These are phyloP conservation scores for Blastocystis sp. DNA, from an alignment of 352 stramenopile species.

Conservation along the genomic window DNA sequence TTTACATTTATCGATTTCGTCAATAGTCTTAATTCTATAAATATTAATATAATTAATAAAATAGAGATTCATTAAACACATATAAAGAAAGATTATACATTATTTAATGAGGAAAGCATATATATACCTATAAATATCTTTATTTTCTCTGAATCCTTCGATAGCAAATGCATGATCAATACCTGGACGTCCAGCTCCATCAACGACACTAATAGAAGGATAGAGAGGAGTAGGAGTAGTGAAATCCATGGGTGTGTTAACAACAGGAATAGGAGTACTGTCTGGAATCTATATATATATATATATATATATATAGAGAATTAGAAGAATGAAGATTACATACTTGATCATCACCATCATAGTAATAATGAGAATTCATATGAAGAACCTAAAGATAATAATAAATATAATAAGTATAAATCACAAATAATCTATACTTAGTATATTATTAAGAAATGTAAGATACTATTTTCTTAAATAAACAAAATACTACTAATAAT, in stretches of 20 bases:
- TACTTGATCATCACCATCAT: constrained; percentile 32
- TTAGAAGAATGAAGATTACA: not conserved
- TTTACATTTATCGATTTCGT: not conserved
- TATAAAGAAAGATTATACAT: too few species aligned
- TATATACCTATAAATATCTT: too few species aligned
- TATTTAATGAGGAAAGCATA: too few species aligned
- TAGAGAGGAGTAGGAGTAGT: not conserved
- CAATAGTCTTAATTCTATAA: constrained; percentile 2
- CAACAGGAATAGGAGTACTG: constrained; percentile 12
- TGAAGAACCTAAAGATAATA: constrained; percentile 14
- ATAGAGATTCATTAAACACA: too few species aligned
- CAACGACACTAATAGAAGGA: constrained; percentile 6
- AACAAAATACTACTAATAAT: too few species aligned
- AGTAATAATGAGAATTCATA: constrained; percentile 6
- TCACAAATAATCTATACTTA: too few species aligned
- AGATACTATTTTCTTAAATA: too few species aligned
- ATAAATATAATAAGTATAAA: too few species aligned
- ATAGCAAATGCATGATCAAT: constrained; percentile 35
- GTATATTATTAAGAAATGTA: too few species aligned
- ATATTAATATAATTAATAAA: too few species aligned
- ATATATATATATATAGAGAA: too few species aligned
- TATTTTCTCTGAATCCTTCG: not conserved
- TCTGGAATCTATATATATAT: constrained; percentile 8
- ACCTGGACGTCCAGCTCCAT: constrained; percentile 9
- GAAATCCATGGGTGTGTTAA: constrained; percentile 22